Conservation (phyloP, 805 yeast species). For the Danielozyma ontarioensis region DNA sequence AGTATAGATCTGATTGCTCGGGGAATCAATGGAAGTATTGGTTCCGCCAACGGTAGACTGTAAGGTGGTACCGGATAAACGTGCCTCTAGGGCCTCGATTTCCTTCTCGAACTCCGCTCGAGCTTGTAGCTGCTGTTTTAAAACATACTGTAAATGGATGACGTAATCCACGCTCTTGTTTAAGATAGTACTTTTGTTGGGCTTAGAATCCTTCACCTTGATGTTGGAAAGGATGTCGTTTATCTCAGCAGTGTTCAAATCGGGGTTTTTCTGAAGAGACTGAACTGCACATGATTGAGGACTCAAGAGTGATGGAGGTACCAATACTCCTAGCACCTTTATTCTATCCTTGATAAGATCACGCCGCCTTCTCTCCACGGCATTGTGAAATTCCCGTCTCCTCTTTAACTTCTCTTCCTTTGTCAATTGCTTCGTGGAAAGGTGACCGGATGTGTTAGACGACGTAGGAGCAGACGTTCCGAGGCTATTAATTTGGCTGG, state of each 20-base stretch:
- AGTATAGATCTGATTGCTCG: too few relatives aligned
- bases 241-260: constrained; percentile 25
- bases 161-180: constrained; percentile 79
- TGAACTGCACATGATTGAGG: constrained; percentile 41
- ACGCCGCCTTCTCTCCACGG: constrained; percentile 88
- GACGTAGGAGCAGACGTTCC: constrained; percentile 28
- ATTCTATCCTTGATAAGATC: constrained; percentile 88
- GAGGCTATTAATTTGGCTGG: constrained; percentile 14
- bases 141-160: constrained; percentile 55
- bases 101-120: constrained; percentile 31
- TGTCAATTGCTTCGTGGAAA: constrained; percentile 33
- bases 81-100: constrained; percentile 11
- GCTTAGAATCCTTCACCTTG: constrained; percentile 60
- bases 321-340: constrained; percentile 72
- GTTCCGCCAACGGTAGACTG: too few relatives aligned
- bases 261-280: constrained; percentile 30
- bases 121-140: constrained; percentile 50
- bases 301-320: constrained; percentile 69
- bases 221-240: constrained; percentile 34
- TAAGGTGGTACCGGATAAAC: background rate
- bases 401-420: constrained; percentile 72
- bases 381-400: constrained; percentile 86
- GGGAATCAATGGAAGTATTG: background rate
- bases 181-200: constrained; percentile 77
- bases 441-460: constrained; percentile 3